A percentile compares a stretch with the other conserved stretches of the same genome.
These are phyloP conservation scores for Metschnikowia lachancei DNA, from an alignment of 805 yeast species.

Conservation along the genomic window DNA sequence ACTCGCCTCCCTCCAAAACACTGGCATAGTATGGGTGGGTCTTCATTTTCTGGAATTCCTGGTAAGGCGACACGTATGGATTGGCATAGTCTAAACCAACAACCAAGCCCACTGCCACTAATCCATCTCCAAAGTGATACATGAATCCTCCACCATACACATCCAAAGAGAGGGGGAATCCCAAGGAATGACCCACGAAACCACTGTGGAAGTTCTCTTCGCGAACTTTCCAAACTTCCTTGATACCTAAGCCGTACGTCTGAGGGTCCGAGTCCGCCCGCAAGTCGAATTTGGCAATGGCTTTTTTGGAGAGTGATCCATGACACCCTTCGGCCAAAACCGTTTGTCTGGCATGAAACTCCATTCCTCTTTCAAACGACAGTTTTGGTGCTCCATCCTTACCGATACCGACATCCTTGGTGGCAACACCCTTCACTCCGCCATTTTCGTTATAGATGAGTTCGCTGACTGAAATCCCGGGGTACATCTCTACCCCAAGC, in stretches of 20 bases:
- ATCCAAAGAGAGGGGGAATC: slow-evolving; percentile 71
- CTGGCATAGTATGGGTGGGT: slow-evolving; percentile 79
- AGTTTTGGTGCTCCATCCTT: slow-evolving; percentile 74
- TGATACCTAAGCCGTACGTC: slow-evolving; percentile 93
- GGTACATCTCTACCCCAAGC: slow-evolving; percentile 89
- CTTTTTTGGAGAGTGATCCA: slow-evolving; percentile 84
- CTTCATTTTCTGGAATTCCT: slow-evolving; percentile 93
- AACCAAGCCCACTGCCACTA: slow-evolving; percentile 91
- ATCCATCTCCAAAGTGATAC: slow-evolving; percentile 93
- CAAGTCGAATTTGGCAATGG: slow-evolving; percentile 63
- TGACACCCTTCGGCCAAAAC: slow-evolving; percentile 98
- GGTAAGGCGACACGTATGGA: slow-evolving; percentile 94
- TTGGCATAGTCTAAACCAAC: slow-evolving; percentile 91
- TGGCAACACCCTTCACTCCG: slow-evolving; percentile 83
- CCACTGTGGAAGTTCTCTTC: slow-evolving; percentile 82
- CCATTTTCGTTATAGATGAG: slow-evolving; percentile 58
- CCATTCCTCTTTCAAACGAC: slow-evolving; percentile 95
- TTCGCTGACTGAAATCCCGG: slow-evolving; percentile 84
- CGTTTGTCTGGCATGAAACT: slow-evolving; percentile 85
- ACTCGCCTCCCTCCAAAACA: slow-evolving; percentile 82
- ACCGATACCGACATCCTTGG: slow-evolving; percentile 86
- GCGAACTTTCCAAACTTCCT: slow-evolving; percentile 94
- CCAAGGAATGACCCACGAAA: slow-evolving; percentile 80
- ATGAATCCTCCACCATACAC: slow-evolving; percentile 96
- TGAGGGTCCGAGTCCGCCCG: slow-evolving; percentile 68